Evolutionary conservation across 495 filamentous ascomycete genomes (phyloP).

Genomic region (Podospora pseudopauciseta): DNA sequence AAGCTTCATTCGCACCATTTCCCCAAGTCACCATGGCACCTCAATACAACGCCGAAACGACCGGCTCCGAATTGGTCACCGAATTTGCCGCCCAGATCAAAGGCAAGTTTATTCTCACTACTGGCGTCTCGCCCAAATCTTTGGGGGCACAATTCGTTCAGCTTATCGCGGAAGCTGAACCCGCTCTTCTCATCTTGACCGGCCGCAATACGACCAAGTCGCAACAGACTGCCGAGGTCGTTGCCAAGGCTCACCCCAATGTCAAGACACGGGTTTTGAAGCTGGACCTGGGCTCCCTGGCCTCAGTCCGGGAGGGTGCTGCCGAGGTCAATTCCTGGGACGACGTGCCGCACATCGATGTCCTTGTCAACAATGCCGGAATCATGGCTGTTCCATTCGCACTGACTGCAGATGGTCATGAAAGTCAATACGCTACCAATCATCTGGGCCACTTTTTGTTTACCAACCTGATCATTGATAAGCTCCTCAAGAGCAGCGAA

Average conservation of each 20-base stretch:
- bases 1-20: neutral
- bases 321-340: constrained; percentile 33
- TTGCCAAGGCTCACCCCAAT: constrained; percentile 19
- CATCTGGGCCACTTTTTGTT: constrained; percentile 67
- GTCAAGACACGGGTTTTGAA: constrained; percentile 30
- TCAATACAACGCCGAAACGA: constrained; percentile 18
- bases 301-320: constrained; percentile 41
- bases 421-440: constrained; percentile 68
- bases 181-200: constrained; percentile 45
- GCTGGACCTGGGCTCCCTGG: constrained; percentile 46
- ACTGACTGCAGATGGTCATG: constrained; percentile 57
- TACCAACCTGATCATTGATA: constrained; percentile 57
- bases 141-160: constrained; percentile 42
- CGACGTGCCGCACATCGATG: constrained; percentile 48
- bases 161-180: constrained; percentile 39
- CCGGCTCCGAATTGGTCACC: constrained; percentile 16
- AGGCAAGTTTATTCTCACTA: constrained; percentile 42
- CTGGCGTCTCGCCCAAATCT: constrained; percentile 41
- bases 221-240: constrained; percentile 32
- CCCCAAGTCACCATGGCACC: constrained; percentile 20
- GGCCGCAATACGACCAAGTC: constrained; percentile 42
- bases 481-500: constrained; percentile 31
- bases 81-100: constrained; percentile 17
- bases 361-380: constrained; percentile 68
- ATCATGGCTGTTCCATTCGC: constrained; percentile 54